A percentile compares a stretch with the other conserved stretches of the same genome.
Evolutionary conservation across 106 monocot genomes (phyloP).

Genomic region (Platanthera guangdongensis): DNA sequence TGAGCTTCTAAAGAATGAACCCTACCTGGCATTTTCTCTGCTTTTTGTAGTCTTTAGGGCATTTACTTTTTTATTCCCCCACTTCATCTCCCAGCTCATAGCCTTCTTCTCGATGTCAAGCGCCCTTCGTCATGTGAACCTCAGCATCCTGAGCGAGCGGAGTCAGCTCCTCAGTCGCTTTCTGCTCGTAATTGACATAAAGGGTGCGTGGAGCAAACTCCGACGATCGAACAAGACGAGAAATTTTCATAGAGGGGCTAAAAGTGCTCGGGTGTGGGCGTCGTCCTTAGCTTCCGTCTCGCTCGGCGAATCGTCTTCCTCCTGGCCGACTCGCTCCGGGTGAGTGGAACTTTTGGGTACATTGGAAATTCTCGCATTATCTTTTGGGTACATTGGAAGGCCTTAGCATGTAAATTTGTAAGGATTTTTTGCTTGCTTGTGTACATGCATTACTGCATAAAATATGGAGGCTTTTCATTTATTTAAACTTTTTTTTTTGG

Average conservation of each 20-base stretch:
- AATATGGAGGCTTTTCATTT: too few species aligned
- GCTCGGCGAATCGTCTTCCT: conserved; percentile 48
- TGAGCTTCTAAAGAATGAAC: conserved; percentile 44
- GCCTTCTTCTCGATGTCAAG: conserved; percentile 18
- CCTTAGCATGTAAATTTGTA: too few species aligned
- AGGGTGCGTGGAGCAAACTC: conserved; percentile 61
- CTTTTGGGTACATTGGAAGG: too few species aligned
- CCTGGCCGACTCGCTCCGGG: conserved; percentile 6
- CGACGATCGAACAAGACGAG: conserved; percentile 52
- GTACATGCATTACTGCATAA: too few species aligned
- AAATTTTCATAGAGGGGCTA: conserved; percentile 65
- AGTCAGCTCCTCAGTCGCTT: conserved; percentile 37
- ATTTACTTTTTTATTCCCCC: conserved; percentile 29
- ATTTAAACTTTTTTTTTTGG: too few species aligned
- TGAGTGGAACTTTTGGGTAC: not conserved
- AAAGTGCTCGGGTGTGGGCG: conserved; percentile 73
- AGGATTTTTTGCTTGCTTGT: too few species aligned
- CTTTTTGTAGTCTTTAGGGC: conserved; percentile 46
- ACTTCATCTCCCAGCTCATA: conserved; percentile 25
- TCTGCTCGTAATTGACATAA: conserved; percentile 46
- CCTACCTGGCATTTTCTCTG: conserved; percentile 40
- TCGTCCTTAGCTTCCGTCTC: conserved; percentile 83
- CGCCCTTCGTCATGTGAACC: conserved; percentile 30
- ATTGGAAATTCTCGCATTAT: too few species aligned
- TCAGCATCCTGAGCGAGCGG: conserved; percentile 37